Conservation (phyloP, 1,139 yeast species). For the Yamadazyma blattariae region DNA sequence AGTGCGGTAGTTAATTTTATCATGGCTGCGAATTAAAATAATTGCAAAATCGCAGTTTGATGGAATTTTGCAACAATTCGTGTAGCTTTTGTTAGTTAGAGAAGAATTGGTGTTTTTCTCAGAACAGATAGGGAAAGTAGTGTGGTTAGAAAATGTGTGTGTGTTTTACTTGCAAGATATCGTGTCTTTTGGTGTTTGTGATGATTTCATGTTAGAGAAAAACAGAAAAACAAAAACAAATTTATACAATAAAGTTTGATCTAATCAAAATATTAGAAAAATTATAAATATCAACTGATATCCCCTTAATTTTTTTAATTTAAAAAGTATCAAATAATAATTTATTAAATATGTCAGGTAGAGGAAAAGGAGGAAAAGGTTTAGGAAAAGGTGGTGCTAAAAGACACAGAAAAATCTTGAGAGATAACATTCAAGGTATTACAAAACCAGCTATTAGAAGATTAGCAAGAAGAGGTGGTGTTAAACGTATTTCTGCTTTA, state of each 20-base stretch:
- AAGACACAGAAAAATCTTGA: conserved; percentile 99
- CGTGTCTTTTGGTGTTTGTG: no score
- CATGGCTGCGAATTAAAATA: no score
- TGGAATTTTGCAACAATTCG: conserved; percentile 1
- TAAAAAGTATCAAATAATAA: conserved; percentile 7
- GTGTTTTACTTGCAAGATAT: no score
- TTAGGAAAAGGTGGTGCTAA: conserved; percentile 99
- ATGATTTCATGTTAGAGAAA: no score
- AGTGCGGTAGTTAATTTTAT: background rate
- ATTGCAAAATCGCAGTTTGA: background rate
- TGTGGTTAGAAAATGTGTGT: no score
- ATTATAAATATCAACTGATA: no score
- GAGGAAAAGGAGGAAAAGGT: conserved; percentile 99
- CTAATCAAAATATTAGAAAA: no score
- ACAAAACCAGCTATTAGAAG: conserved; percentile 99
- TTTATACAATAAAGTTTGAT: no score
- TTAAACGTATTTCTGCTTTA: conserved; percentile 98
- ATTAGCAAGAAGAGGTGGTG: conserved; percentile 99
- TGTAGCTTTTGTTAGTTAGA: background rate
- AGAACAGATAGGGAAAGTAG: no score
- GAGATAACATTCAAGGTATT: conserved; percentile 99
- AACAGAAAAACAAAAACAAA: no score
- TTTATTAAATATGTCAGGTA: conserved; percentile 73
- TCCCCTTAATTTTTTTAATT: no score
- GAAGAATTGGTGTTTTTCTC: background rate